Percentiles rank a stretch among this genome's conserved stretches.
These are phyloP conservation scores for Arthrinium phaeospermum DNA, from an alignment of 2,329 filamentous ascomycete genomes.

Conservation along the genomic window DNA sequence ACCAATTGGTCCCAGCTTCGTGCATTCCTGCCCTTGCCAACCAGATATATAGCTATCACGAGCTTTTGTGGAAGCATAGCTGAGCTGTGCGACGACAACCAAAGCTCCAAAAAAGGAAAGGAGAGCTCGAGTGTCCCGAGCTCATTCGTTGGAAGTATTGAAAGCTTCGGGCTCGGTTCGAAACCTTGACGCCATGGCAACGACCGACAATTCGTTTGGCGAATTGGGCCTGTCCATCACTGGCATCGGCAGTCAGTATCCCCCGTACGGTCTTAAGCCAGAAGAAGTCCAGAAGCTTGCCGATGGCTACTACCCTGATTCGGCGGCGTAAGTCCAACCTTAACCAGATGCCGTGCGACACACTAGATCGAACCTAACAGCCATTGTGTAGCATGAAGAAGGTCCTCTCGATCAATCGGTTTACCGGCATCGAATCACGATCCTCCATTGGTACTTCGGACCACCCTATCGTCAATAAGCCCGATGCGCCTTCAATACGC, in stretches of 20 bases:
- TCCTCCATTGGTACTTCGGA: constrained; percentile 66
- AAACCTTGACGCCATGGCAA: constrained; percentile 43
- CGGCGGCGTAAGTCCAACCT: constrained; percentile 57
- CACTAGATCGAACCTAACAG: constrained; percentile 8
- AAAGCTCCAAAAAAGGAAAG: background rate
- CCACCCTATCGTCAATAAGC: constrained; percentile 65
- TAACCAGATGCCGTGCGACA: background rate
- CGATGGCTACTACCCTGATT: constrained; percentile 63
- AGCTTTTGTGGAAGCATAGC: background rate
- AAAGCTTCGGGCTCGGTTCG: background rate
- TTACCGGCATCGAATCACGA: constrained; percentile 67
- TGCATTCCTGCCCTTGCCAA: background rate
- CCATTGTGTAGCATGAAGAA: constrained; percentile 60
- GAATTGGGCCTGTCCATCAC: constrained; percentile 66
- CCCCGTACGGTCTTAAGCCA: constrained; percentile 58
- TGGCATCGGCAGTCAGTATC: constrained; percentile 65
- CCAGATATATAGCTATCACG: background rate
- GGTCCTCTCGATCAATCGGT: constrained; percentile 67
- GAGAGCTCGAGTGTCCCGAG: background rate
- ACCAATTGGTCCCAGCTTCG: background rate
- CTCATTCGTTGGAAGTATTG: background rate
- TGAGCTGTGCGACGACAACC: background rate
- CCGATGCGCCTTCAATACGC: constrained; percentile 56
- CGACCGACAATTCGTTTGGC: constrained; percentile 47
- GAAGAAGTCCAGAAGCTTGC: constrained; percentile 58